Percentiles rank a stretch among this genome's conserved stretches.
Evolutionary conservation across 2,329 filamentous ascomycete species (phyloP).

Genomic region (Diplodia scrobiculata): DNA sequence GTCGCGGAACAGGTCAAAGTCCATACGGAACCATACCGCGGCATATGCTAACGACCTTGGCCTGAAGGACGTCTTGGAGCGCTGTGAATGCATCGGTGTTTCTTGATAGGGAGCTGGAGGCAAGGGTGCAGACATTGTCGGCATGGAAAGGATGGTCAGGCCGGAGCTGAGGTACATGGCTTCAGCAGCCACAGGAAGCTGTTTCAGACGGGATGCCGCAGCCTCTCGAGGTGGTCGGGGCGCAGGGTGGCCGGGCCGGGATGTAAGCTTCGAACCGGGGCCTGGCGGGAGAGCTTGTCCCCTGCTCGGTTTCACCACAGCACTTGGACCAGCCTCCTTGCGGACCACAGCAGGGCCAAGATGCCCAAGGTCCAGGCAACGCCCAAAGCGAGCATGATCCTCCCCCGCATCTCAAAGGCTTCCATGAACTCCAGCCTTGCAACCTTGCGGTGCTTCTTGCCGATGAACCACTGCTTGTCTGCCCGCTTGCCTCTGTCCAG

Average conservation of each 20-base stretch:
- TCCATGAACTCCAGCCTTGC: slow-evolving; percentile 64
- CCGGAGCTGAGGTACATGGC: slow-evolving; percentile 50
- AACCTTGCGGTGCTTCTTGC: slow-evolving; percentile 56
- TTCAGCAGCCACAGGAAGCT: background rate
- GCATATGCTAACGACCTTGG: slow-evolving; percentile 50
- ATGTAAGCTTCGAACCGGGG: slow-evolving; percentile 3
- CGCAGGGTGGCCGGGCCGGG: background rate
- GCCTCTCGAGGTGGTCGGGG: background rate
- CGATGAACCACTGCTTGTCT: slow-evolving; percentile 41
- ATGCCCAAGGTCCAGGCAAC: slow-evolving; percentile 46
- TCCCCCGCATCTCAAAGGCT: slow-evolving; percentile 62
- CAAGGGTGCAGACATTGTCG: slow-evolving; percentile 55
- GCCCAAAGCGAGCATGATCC: slow-evolving; percentile 56
- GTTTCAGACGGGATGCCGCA: background rate
- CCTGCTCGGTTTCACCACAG: slow-evolving; percentile 9
- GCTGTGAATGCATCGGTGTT: slow-evolving; percentile 52
- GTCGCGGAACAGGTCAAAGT: slow-evolving; percentile 48
- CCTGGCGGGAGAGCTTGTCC: background rate
- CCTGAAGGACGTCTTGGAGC: slow-evolving; percentile 48
- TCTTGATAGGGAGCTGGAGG: slow-evolving; percentile 53
- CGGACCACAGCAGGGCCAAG: slow-evolving; percentile 34
- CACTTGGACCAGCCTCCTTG: slow-evolving; percentile 10
- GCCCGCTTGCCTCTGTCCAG: background rate
- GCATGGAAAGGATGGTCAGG: slow-evolving; percentile 50
- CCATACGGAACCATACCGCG: slow-evolving; percentile 57